phyloP scores from a whole-genome alignment of 371 early-diverging fungal genomes.

The Circinella minor region DNA sequence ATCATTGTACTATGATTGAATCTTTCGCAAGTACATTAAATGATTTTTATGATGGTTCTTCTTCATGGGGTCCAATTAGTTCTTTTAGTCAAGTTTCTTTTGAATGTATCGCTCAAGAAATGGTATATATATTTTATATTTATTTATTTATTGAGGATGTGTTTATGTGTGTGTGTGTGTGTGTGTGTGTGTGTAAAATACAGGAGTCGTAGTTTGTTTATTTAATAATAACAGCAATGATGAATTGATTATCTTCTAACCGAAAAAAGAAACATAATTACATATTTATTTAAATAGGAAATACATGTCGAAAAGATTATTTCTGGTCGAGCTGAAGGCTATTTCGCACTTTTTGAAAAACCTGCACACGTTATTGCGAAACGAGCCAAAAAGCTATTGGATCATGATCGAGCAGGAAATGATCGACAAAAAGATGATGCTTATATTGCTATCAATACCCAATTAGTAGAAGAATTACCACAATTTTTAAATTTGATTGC shows the following conservation, averaged over 20 bases:
- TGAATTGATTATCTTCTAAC: too few species aligned
- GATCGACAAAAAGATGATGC: conserved; percentile 53
- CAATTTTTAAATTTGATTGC: conserved; percentile 57
- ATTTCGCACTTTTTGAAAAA: conserved; percentile 57
- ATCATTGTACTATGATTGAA: conserved; percentile 54
- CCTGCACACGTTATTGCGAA: conserved; percentile 70
- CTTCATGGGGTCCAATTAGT: conserved; percentile 16
- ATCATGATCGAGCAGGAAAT: conserved; percentile 64
- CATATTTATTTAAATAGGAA: neutral
- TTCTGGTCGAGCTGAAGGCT: conserved; percentile 38
- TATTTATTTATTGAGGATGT: neutral
- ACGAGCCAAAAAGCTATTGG: conserved; percentile 65
- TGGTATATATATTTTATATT: conserved; percentile 9
- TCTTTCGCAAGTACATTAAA: conserved; percentile 49
- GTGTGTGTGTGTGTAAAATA: too few species aligned
- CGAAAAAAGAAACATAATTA: too few species aligned
- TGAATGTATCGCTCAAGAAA: conserved; percentile 19
- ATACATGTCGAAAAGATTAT: conserved; percentile 23
- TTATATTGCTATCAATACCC: conserved; percentile 66
- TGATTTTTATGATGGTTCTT: conserved; percentile 47
- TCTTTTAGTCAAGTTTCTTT: conserved; percentile 13
- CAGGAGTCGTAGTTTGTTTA: too few species aligned
- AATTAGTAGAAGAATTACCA: conserved; percentile 74
- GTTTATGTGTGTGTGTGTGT: too few species aligned
- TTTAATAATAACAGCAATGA: too few species aligned